Base-by-base conservation (phyloP, 78 protist genomes). In the Planoprotostelium fungivorum region DNA sequence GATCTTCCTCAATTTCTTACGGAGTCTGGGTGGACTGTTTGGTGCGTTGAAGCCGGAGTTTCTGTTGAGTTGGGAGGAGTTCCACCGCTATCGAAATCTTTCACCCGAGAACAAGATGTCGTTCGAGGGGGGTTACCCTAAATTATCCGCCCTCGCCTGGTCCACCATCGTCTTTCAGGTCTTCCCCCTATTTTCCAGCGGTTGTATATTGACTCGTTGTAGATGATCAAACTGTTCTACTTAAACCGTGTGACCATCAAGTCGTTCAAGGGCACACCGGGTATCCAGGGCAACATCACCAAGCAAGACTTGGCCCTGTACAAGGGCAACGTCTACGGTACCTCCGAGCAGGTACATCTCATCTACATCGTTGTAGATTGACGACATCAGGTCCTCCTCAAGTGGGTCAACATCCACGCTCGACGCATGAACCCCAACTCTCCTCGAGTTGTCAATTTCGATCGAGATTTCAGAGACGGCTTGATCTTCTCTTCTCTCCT, bases 61-160 rank as follows among this genome's bases (percentile, higher is more conserved):
- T 36, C 90, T 91, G 31, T n/a, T 91, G 63, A 35, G 85, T 29
- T 91, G 10, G 84, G 94, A 91, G 1, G 94, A 51, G 73, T 51
- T 51, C 16, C 73, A 51, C 31, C 5, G 73, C 31, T 51, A 51
- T 16, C 5, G 73, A 51, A 5, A 51, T 25, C 5, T 16, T 5
- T 16, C 73, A 25, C 73, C 16, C 5, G 73, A 51, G 31, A 25
- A 51, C 73, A 51, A 51, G 16, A 25, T 16, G 16, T 25, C 73
- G 16, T 16, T 51, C 31, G 73, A 51, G 73, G 31, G 31, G 5
- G 16, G 73, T 34, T 91, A 86, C 84, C 36, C 39, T 0, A 1
- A 23, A 37, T 35, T 83, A 23, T 9, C 85, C 34, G 86, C 34
- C 37, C 88, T 86, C 10, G 87, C 94, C 0, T 91, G 94, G 94